phyloP scores from a whole-genome alignment of 2,329 filamentous ascomycete genomes.

The Teratosphaeria zuluensis region DNA sequence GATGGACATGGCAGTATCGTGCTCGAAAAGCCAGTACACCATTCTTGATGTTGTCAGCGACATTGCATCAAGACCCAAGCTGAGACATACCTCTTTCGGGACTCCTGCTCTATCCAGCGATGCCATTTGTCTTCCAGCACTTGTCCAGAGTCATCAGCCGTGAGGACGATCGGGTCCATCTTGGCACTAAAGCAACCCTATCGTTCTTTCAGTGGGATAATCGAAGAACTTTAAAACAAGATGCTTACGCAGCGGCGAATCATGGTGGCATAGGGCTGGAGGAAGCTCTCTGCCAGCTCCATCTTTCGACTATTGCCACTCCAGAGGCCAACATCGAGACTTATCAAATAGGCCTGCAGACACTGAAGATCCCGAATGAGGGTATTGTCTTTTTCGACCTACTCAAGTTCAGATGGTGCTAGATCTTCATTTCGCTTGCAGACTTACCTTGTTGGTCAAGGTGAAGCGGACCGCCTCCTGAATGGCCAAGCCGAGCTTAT shows the following conservation, averaged over 20 bases:
- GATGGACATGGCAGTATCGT: not conserved
- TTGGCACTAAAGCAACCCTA: not conserved
- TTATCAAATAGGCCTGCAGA: not conserved
- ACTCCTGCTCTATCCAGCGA: not conserved
- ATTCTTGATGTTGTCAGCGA: not conserved
- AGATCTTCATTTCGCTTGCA: not conserved
- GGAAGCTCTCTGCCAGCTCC: not conserved
- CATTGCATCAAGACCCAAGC: not conserved
- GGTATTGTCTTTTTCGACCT: not conserved
- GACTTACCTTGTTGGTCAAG: not conserved
- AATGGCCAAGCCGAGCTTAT: constrained; percentile 46
- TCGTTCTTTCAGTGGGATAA: not conserved
- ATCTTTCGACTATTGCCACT: not conserved
- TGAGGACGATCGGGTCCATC: not conserved
- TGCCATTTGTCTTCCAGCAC: not conserved
- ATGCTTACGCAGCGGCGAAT: not conserved
- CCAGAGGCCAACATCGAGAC: not conserved
- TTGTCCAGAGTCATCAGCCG: not conserved
- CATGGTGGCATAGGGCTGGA: not conserved
- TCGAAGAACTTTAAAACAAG: not conserved
- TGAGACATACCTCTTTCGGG: not conserved
- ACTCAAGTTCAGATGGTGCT: not conserved
- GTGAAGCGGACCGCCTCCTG: constrained; percentile 34
- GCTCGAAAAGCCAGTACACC: not conserved
- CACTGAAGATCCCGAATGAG: not conserved